Base-by-base conservation (phyloP, 495 filamentous ascomycete genomes). In the Extremus antarcticus region DNA sequence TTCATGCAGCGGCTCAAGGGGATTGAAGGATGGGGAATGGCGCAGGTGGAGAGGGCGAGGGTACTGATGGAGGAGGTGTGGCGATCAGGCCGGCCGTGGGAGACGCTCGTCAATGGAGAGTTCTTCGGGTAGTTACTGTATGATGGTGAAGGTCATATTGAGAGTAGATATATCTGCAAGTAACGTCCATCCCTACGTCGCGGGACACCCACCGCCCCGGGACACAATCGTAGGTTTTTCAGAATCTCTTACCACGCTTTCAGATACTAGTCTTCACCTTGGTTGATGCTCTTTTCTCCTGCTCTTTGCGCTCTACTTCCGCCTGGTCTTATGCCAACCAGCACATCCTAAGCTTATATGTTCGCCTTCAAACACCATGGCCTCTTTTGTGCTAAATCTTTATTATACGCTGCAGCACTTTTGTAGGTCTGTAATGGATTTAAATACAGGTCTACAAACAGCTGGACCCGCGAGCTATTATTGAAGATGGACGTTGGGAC, bases 11-110 rank as follows among this genome's bases (percentile, higher is more conserved):
- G 88, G 47, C 74, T 94, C 66, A 74, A 76, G 64, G 76, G 75
- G 43, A 74, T 90, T 19, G 88, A 92, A 69, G 78, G 78, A 24
- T 81, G 79, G 54, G 88, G 88, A 0, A 80, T 94, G 79, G 86
- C 80, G 48, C 86, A 90, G 73, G 80, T 77, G 35, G 73, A 76
- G 58, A 74, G 74, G 59, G 82, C 83, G 38, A 72, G 81, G 43
- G 65, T 67, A 4, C 63, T 87, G n/a, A 84, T 87, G 80, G 72
- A 85, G 68, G 71, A 69, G 59, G 81, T 81, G 32, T 86, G 84
- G 84, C 71, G 77, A 56, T 81, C 79, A 29, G 73, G 77, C 51
- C 72, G 71, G 58, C 71, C 78, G 41, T 85, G 81, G 80, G 82
- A 83, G 68, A 78, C 77, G 45, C 64, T 86, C 53, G 76, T 79